A percentile compares a stretch with the other conserved stretches of the same genome.
Evolutionary conservation across 2,329 filamentous ascomycete species (phyloP).

Genomic region (Thyridium curvatum): DNA sequence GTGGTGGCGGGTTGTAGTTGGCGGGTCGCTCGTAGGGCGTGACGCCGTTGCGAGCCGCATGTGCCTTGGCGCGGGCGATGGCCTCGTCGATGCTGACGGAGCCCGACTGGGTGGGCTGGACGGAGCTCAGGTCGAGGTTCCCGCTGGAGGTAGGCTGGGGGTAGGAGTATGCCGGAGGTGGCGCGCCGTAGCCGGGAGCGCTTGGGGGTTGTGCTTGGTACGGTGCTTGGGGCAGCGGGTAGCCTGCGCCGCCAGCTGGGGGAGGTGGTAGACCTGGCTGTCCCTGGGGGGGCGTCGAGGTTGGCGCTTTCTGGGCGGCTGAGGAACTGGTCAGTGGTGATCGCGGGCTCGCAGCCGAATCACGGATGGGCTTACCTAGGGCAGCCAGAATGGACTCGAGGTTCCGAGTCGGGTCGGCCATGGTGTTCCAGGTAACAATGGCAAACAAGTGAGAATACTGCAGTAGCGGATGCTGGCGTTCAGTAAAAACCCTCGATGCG

Average conservation of each 20-base stretch:
- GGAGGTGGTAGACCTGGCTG: neutral
- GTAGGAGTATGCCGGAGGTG: slow-evolving; percentile 15
- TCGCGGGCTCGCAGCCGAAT: slow-evolving; percentile 7
- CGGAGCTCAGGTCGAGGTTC: slow-evolving; percentile 71
- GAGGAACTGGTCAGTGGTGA: slow-evolving; percentile 7
- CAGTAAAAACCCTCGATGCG: too few species aligned
- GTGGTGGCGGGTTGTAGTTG: slow-evolving; percentile 38
- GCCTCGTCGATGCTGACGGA: slow-evolving; percentile 80
- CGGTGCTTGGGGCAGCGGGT: slow-evolving; percentile 9
- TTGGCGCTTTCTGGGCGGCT: slow-evolving; percentile 13
- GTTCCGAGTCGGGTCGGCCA: slow-evolving; percentile 11
- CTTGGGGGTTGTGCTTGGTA: slow-evolving; percentile 10
- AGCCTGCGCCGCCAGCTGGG: neutral
- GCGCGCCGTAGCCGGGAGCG: slow-evolving; percentile 8
- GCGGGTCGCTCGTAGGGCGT: slow-evolving; percentile 53
- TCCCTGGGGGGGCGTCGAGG: slow-evolving; percentile 7
- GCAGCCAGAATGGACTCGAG: slow-evolving; percentile 16
- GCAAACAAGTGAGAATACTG: too few species aligned
- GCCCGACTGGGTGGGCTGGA: slow-evolving; percentile 73
- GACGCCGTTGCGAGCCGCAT: slow-evolving; percentile 73
- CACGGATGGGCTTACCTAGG: slow-evolving; percentile 11
- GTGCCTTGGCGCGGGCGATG: slow-evolving; percentile 76
- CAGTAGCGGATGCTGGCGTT: too few species aligned
- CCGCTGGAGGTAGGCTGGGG: slow-evolving; percentile 69
- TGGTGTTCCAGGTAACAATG: neutral